A percentile compares a stretch with the other conserved stretches of the same genome.
Conservation (phyloP, 306 rosid species). For the Alnus rubra region DNA sequence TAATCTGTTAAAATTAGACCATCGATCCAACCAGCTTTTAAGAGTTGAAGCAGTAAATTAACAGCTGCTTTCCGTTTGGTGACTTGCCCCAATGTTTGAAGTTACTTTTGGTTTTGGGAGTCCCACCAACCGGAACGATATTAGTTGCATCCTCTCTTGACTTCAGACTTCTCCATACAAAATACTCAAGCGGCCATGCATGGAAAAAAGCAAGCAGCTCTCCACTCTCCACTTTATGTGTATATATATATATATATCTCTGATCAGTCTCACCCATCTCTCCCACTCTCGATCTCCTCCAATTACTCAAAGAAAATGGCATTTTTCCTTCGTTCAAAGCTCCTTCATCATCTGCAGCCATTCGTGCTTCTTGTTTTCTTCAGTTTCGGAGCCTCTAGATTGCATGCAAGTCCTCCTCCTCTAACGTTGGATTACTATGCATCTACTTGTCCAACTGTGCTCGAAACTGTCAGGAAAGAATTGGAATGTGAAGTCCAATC, state of each 20-base stretch:
- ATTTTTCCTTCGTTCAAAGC: constrained; percentile 28
- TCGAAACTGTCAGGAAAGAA: constrained; percentile 68
- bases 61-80: constrained; percentile 52
- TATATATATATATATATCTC: constrained; percentile 28
- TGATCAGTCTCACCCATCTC: constrained; percentile 42
- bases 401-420: constrained; percentile 55
- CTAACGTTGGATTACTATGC: constrained; percentile 76
- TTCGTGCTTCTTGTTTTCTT: constrained; percentile 34
- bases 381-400: constrained; percentile 22
- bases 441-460: constrained; percentile 69
- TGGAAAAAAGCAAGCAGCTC: not conserved
- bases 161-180: constrained; percentile 31
- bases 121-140: constrained; percentile 66
- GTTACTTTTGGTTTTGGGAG: constrained; percentile 35
- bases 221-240: constrained; percentile 16
- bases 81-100: constrained; percentile 20
- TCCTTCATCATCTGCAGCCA: constrained; percentile 25
- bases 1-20: constrained; percentile 10
- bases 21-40: constrained; percentile 12
- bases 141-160: constrained; percentile 94
- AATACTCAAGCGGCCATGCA: constrained; percentile 34
- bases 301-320: constrained; percentile 44
- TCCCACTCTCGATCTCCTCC: constrained; percentile 31
- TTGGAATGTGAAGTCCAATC: constrained; percentile 66
- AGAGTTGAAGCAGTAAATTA: constrained; percentile 10